A percentile compares a stretch with the other conserved stretches of the same genome.
Evolutionary conservation across 768 basidiomycete species (phyloP).

Genomic region (Podaxis sp.): DNA sequence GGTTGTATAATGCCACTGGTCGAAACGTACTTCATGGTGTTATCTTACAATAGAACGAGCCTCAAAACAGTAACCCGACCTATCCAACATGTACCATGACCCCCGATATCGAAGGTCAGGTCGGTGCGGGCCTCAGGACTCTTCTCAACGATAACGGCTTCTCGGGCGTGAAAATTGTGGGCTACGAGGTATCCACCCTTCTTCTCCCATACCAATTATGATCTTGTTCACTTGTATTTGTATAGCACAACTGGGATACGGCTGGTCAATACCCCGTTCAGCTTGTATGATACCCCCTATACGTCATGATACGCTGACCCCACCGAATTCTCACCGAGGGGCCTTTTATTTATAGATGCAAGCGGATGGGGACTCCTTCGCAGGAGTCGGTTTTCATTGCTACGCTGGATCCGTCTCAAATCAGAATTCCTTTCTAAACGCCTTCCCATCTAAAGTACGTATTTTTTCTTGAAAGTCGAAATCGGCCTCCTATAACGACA

Average conservation of each 20-base stretch:
- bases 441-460: conserved; percentile 53
- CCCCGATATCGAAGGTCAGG: conserved; percentile 53
- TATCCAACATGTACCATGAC: conserved; percentile 67
- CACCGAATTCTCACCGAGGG: background rate
- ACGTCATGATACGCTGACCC: background rate
- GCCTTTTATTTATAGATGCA: conserved; percentile 41
- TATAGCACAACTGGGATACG: conserved; percentile 71
- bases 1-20: background rate
- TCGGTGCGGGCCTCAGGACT: conserved; percentile 54
- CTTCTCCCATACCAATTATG: background rate
- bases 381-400: conserved; percentile 74
- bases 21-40: background rate
- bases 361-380: conserved; percentile 51
- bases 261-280: conserved; percentile 63
- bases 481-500: background rate
- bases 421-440: conserved; percentile 56
- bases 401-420: conserved; percentile 55
- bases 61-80: conserved; percentile 58
- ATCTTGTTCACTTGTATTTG: background rate
- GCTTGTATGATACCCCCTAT: conserved; percentile 25
- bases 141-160: conserved; percentile 67
- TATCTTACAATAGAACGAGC: conserved; percentile 39
- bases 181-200: conserved; percentile 33
- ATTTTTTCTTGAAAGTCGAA: background rate
- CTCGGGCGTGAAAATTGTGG: conserved; percentile 58